Evolutionary conservation across 768 basidiomycete genomes (phyloP), one percentile per base, ranked within the genome.

Genomic region (Saitozyma podzolica): DNA sequence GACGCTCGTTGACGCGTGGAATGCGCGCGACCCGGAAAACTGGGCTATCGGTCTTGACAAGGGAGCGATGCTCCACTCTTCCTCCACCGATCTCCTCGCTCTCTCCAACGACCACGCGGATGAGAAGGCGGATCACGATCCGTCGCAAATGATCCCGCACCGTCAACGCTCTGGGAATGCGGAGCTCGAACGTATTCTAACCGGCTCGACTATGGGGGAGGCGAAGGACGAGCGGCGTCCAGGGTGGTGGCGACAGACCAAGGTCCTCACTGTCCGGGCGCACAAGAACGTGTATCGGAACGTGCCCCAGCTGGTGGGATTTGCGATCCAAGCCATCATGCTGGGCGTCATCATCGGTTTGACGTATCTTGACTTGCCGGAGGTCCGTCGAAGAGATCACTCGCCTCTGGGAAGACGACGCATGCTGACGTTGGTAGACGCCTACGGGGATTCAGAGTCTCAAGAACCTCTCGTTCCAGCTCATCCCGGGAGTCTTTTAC

Each of bases 401-500:
- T 40, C 8, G 10, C 13, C 13, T 14, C 40, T 11, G 4, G 40
- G 29, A 3, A 16, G n/a, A 17, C 6, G 45, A 29, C 14, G 55
- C 40, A 50, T 13, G 55, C 17, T 52, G 61, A 50, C 45, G 19
- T 9, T 51, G 9, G 20, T 41, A 20, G 29, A 76, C 72, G 76
- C 80, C 80, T 0, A 72, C 75, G 2, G 82, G 80, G 39, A 80
- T 82, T 16, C 81, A 81, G 50, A 70, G 70, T 49, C 62, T 82
- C 41, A 82, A 82, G 65, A 81, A 78, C 45, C 54, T 80, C 50
- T 62, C 59, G 9, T 80, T 76, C 53, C 70, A 72, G 56, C 64
- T 72, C 53, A 65, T 75, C 29, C 70, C 77, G 19, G 75, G 75
- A 52, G 79, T 79, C 51, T 72, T 66, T 59, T 78, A 82, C 65